phyloP scores from a whole-genome alignment of 805 yeast species.

The Ogataea glucozyma region DNA sequence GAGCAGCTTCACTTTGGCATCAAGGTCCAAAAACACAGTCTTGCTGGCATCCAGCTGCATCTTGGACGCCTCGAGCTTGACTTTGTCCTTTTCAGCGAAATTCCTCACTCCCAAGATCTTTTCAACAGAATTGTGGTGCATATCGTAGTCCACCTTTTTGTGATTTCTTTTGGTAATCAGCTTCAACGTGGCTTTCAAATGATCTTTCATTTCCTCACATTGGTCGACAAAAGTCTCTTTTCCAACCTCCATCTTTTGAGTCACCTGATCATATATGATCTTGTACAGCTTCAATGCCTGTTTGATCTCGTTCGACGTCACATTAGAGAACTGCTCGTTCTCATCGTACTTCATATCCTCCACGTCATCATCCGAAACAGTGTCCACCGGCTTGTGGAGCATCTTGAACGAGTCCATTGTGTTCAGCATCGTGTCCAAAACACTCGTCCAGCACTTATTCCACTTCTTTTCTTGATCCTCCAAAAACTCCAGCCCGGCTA shows the following conservation, averaged over 20 bases:
- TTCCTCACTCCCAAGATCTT: slow-evolving; percentile 38
- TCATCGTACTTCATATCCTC: slow-evolving; percentile 22
- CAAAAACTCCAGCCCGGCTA: slow-evolving; percentile 46
- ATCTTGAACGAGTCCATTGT: slow-evolving; percentile 35
- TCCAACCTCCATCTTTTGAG: slow-evolving; percentile 22
- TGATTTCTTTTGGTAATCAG: slow-evolving; percentile 46
- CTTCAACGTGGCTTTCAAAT: slow-evolving; percentile 40
- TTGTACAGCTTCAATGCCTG: slow-evolving; percentile 31
- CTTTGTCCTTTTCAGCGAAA: slow-evolving; percentile 41
- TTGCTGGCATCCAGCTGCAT: slow-evolving; percentile 34
- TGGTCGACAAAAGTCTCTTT: slow-evolving; percentile 36
- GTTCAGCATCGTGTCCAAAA: slow-evolving; percentile 38
- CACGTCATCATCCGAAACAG: slow-evolving; percentile 14
- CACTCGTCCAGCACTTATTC: slow-evolving; percentile 27
- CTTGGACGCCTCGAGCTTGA: slow-evolving; percentile 36
- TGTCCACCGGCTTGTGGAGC: slow-evolving; percentile 39
- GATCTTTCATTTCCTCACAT: slow-evolving; percentile 41
- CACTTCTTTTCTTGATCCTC: slow-evolving; percentile 33
- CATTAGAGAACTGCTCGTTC: slow-evolving; percentile 31
- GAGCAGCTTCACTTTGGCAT: slow-evolving; percentile 41
- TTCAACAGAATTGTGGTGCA: slow-evolving; percentile 39
- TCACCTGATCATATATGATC: slow-evolving; percentile 27
- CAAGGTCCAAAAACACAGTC: slow-evolving; percentile 37
- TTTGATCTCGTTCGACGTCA: slow-evolving; percentile 32
- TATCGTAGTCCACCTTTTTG: slow-evolving; percentile 44